Percentiles rank a stretch among this genome's conserved stretches.
These are phyloP conservation scores for Pythium aphanidermatum DNA, from an alignment of 352 stramenopile genomes.

Conservation along the genomic window DNA sequence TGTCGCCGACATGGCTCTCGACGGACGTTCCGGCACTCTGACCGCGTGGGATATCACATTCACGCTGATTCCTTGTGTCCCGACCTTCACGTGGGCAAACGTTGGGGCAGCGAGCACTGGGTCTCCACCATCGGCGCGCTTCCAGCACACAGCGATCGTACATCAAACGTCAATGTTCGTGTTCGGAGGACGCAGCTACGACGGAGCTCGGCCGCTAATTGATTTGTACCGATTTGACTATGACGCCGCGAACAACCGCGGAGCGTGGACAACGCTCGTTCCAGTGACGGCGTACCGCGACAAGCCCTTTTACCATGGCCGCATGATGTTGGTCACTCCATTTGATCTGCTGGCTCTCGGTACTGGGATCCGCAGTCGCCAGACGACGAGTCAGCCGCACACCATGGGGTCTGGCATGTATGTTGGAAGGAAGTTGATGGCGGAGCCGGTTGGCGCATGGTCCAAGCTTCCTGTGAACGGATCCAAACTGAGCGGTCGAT, in stretches of 20 bases:
- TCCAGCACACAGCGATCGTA: conserved; percentile 54
- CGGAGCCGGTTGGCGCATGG: conserved; percentile 40
- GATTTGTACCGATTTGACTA: conserved; percentile 72
- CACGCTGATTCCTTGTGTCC: conserved; percentile 41
- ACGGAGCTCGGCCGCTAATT: conserved; percentile 24
- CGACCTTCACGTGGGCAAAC: conserved; percentile 48
- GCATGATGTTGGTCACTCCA: conserved; percentile 33
- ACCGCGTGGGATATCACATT: conserved; percentile 52
- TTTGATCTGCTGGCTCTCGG: conserved; percentile 43
- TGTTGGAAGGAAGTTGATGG: conserved; percentile 31
- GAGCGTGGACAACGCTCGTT: conserved; percentile 40
- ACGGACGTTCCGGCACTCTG: conserved; percentile 36
- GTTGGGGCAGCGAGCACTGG: conserved; percentile 26
- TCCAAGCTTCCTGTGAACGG: conserved; percentile 7
- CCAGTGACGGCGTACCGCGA: conserved; percentile 8
- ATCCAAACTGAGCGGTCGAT: conserved; percentile 23
- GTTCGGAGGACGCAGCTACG: conserved; percentile 37
- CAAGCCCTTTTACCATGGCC: conserved; percentile 26
- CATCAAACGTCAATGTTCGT: conserved; percentile 63
- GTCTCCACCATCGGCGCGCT: conserved; percentile 35
- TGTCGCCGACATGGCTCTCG: conserved; percentile 32
- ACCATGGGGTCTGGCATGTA: conserved; percentile 26
- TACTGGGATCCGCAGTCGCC: conserved; percentile 21
- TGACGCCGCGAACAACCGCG: conserved; percentile 12
- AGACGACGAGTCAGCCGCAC: conserved; percentile 6